phyloP scores from a whole-genome alignment of 768 basidiomycete species.

The Suillus lakei region DNA sequence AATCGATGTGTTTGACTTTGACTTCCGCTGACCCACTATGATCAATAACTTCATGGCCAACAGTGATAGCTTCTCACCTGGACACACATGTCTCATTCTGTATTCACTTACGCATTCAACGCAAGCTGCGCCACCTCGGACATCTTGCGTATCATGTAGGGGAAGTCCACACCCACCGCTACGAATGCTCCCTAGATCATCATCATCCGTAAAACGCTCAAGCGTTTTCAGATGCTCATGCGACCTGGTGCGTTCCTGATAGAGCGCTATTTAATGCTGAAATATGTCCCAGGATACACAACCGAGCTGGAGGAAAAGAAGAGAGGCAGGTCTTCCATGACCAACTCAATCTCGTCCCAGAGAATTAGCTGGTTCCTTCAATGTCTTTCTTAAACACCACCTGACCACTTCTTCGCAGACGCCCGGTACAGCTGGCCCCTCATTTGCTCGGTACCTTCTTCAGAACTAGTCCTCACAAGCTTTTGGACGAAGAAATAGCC shows the following conservation, averaged over 20 bases:
- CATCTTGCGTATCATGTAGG: slow-evolving; percentile 38
- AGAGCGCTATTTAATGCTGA: slow-evolving; percentile 42
- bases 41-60: too few relatives aligned
- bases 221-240: slow-evolving; percentile 40
- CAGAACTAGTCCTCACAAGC: slow-evolving; percentile 57
- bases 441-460: slow-evolving; percentile 63
- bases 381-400: neutral
- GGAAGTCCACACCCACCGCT: slow-evolving; percentile 35
- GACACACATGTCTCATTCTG: too few relatives aligned
- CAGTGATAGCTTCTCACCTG: too few relatives aligned
- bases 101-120: slow-evolving; percentile 12
- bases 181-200: slow-evolving; percentile 35
- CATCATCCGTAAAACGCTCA: slow-evolving; percentile 36
- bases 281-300: slow-evolving; percentile 63
- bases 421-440: slow-evolving; percentile 29
- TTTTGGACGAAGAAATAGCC: slow-evolving; percentile 60
- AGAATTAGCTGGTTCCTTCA: slow-evolving; percentile 42
- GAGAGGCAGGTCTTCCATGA: slow-evolving; percentile 59
- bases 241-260: slow-evolving; percentile 42
- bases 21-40: too few relatives aligned
- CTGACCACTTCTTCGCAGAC: slow-evolving; percentile 25
- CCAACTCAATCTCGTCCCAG: slow-evolving; percentile 50
- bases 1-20: too few relatives aligned
- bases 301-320: slow-evolving; percentile 55
- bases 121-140: slow-evolving; percentile 37